phyloP scores from a whole-genome alignment of 2,329 filamentous ascomycete species.

The Pseudogymnoascus sp. region DNA sequence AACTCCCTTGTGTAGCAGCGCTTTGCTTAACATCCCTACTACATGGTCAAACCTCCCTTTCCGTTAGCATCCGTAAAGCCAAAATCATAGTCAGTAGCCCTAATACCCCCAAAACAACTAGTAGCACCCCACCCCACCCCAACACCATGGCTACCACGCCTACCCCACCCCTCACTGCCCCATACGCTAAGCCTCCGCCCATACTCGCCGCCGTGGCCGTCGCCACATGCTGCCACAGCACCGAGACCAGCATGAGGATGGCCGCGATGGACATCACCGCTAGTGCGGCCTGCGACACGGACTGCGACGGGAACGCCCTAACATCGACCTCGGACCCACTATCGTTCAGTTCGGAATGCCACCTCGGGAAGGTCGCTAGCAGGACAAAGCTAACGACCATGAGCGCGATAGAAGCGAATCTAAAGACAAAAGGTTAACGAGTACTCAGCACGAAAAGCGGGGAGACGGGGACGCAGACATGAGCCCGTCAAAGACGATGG shows the following conservation, averaged over 20 bases:
- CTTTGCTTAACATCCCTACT: neutral
- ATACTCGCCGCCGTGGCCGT: constrained; percentile 92
- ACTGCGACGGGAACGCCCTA: constrained; percentile 85
- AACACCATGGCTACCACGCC: constrained; percentile 94
- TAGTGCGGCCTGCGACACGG: constrained; percentile 84
- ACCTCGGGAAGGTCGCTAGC: constrained; percentile 89
- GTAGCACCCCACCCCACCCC: constrained; percentile 91
- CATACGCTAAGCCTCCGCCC: constrained; percentile 85
- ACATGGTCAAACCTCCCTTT: too few species aligned
- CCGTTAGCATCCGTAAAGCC: too few species aligned
- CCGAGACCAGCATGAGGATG: constrained; percentile 63
- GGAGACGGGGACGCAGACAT: constrained; percentile 60
- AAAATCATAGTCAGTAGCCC: constrained; percentile 90
- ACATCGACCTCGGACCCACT: too few species aligned
- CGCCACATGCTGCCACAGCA: constrained; percentile 87
- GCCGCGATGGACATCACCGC: constrained; percentile 79
- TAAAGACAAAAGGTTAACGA: constrained; percentile 28
- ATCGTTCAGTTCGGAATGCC: too few species aligned
- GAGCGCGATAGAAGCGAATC: constrained; percentile 95
- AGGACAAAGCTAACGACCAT: constrained; percentile 93
- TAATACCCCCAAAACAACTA: constrained; percentile 91
- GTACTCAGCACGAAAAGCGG: neutral
- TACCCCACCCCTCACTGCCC: constrained; percentile 75
- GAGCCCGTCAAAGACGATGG: constrained; percentile 97
- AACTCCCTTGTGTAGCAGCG: too few species aligned